phyloP scores from a whole-genome alignment of 306 rosid genomes.

The Malus asiatica region DNA sequence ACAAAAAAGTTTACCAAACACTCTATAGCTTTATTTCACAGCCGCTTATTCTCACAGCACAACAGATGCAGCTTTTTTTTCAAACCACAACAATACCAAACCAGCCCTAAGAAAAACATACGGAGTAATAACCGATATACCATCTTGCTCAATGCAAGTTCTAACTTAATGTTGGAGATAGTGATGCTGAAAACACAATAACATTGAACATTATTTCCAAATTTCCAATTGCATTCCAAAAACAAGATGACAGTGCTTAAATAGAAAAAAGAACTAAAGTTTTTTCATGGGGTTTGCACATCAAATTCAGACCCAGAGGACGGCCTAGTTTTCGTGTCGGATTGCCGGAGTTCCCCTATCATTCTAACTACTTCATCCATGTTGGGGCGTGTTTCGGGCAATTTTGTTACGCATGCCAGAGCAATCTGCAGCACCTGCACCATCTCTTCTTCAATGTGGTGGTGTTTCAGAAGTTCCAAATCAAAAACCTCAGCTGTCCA shows the following conservation, averaged over 20 bases:
- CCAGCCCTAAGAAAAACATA: too few relatives aligned
- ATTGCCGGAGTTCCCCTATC: slow-evolving; percentile 58
- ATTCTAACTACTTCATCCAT: slow-evolving; percentile 54
- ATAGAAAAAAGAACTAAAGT: background rate
- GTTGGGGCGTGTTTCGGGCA: slow-evolving; percentile 56
- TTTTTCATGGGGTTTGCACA: slow-evolving; percentile 45
- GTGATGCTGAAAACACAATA: background rate
- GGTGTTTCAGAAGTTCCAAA: slow-evolving; percentile 54
- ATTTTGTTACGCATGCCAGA: slow-evolving; percentile 49
- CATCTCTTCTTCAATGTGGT: slow-evolving; percentile 69
- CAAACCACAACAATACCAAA: too few relatives aligned
- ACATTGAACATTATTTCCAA: slow-evolving; percentile 1
- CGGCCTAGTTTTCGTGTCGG: slow-evolving; percentile 36
- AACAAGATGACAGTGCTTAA: background rate
- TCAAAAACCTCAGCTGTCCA: slow-evolving; percentile 90
- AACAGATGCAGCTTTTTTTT: too few relatives aligned
- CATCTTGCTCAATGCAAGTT: too few relatives aligned
- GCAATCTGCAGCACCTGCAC: slow-evolving; percentile 83
- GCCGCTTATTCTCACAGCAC: too few relatives aligned
- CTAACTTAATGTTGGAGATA: background rate
- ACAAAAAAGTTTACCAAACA: too few relatives aligned
- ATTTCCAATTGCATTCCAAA: background rate
- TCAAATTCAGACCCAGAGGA: slow-evolving; percentile 62
- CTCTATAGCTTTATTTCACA: too few relatives aligned
- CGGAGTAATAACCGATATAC: too few relatives aligned